Evolutionary conservation across 768 basidiomycete species (phyloP).

Genomic region (Leccinum disarticulatum): DNA sequence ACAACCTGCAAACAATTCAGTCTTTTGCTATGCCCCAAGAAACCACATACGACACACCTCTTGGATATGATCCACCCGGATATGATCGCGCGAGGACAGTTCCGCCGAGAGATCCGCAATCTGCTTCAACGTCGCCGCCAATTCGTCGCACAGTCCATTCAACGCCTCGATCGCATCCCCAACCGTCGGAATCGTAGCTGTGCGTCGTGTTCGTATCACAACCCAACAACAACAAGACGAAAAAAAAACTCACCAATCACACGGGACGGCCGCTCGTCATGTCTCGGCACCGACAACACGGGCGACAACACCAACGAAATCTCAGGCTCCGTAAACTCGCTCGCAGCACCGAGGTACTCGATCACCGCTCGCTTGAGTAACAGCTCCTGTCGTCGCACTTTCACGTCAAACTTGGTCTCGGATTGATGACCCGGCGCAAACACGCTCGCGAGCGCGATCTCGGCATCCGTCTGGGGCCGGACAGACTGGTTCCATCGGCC

Average conservation of each 20-base stretch:
- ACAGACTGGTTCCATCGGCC: conserved; percentile 59
- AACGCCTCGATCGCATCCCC: conserved; percentile 72
- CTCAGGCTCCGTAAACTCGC: conserved; percentile 78
- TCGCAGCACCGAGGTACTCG: conserved; percentile 67
- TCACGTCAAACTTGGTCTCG: conserved; percentile 58
- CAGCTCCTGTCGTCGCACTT: conserved; percentile 54
- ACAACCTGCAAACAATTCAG: conserved; percentile 41
- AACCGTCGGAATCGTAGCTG: conserved; percentile 75
- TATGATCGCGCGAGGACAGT: conserved; percentile 67
- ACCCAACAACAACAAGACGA: not conserved
- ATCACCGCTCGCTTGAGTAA: conserved; percentile 61
- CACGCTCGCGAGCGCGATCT: conserved; percentile 53
- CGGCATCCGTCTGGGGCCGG: conserved; percentile 64
- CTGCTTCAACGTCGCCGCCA: conserved; percentile 61
- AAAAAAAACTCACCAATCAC: conserved; percentile 50
- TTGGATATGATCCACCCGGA: conserved; percentile 66
- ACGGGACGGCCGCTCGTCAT: conserved; percentile 56
- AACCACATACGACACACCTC: conserved; percentile 47
- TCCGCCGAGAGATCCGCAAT: conserved; percentile 69
- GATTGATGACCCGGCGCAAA: conserved; percentile 55
- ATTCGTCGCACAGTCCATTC: conserved; percentile 58
- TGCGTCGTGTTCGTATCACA: not conserved
- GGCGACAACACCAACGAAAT: conserved; percentile 73
- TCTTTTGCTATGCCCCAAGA: not conserved
- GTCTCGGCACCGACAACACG: conserved; percentile 53